Base-by-base conservation (phyloP, 495 filamentous ascomycete species). In the Neurospora sp. region DNA sequence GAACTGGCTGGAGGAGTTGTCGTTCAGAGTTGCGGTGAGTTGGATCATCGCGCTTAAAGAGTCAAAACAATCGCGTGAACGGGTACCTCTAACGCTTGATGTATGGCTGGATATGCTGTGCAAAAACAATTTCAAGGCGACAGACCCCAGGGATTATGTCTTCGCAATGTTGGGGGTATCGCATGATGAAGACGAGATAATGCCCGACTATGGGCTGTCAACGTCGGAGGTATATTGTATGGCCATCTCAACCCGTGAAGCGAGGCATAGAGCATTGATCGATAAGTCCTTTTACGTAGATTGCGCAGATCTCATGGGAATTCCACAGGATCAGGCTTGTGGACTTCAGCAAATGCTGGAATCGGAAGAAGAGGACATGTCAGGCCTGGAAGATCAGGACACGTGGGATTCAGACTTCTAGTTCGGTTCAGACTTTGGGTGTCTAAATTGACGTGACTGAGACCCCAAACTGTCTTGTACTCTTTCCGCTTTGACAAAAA, bases 151-250 rank as follows among this genome's bases (percentile, higher is more conserved):
- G 22, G 53, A 61, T 18, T 61, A 61, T 61, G 6, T 61, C 6
- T 61, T 61, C 0, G 53, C 53, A 9, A 0, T 61, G 3, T 61
- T 61, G 27, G 27, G 53, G 1, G 4, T 61, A 1, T 61, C 53
- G 7, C 0, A 9, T 18, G 53, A 35, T 1, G 53, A 14, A 61
- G 27, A 31, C 1, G 0, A 0, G 0, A 61, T 61, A 0, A 0
- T 35, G 2, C 53, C 53, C 1, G 6, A 61, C 1, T 61, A 61
- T 61, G 12, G 1, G 1, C 27, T 61, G 1, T 61, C 53, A 35
- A 18, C 14, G 1, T 18, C 0, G 14, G 53, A 35, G 12, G 53
- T 61, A 61, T 61, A 35, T 0, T 0, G 0, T 9, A 0, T 61
- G 27, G 53, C 27, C 1, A 14, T 35, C 0, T 61, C 27, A 35